These are phyloP conservation scores for Setaria viridis DNA, from an alignment of 202 grass and related monocot genomes.

Conservation along the genomic window DNA sequence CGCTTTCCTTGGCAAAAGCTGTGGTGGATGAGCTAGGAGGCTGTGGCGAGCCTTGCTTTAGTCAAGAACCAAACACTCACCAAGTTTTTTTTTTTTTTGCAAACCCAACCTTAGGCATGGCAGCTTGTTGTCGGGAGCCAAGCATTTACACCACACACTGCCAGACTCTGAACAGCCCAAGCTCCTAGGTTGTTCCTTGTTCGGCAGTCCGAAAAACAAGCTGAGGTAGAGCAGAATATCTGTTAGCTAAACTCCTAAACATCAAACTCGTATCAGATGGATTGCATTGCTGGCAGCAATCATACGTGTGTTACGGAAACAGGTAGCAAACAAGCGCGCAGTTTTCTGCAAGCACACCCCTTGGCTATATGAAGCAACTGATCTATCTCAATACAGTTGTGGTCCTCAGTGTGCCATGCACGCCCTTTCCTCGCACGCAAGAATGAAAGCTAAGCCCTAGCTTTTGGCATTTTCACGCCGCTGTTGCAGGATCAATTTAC, in stretches of 20 bases:
- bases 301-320: not conserved
- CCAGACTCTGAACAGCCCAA: not conserved
- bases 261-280: not conserved
- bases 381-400: not conserved
- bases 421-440: constrained; percentile 53
- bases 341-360: constrained; percentile 1
- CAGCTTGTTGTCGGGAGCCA: no score
- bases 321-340: not conserved
- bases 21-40: no score
- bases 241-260: not conserved
- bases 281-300: not conserved
- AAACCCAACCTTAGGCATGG: no score
- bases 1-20: no score
- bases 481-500: constrained; percentile 16
- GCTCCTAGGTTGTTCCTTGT: not conserved
- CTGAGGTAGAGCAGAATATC: not conserved
- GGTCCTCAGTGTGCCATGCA: constrained; percentile 50
- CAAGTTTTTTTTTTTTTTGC: no score
- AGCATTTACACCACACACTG: no score
- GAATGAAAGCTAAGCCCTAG: constrained; percentile 20
- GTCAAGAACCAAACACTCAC: no score
- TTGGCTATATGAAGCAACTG: constrained; percentile 1
- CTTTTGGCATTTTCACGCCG: not conserved
- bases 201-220: not conserved
- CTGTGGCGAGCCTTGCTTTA: no score